Conservation (phyloP, 1,139 yeast species). For the Entelexis sorbosivorans region DNA sequence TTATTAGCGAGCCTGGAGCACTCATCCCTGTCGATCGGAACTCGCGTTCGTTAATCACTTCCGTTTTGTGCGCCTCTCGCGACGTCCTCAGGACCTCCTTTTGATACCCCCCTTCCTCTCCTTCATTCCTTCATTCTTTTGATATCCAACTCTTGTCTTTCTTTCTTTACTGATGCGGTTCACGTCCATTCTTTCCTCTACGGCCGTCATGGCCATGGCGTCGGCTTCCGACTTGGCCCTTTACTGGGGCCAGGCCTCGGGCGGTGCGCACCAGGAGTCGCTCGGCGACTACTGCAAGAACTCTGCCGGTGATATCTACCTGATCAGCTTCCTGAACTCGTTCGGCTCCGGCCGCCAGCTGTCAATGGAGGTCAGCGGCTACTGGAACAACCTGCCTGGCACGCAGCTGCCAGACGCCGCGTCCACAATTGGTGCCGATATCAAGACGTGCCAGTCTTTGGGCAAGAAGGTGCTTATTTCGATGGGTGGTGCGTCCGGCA, state of each 20-base stretch:
- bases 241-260: conserved; percentile 91
- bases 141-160: conserved; percentile 5
- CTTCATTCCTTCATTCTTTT: background rate
- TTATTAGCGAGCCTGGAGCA: background rate
- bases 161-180: conserved; percentile 8
- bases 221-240: conserved; percentile 22
- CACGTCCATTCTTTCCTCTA: conserved; percentile 11
- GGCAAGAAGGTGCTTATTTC: conserved; percentile 76
- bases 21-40: background rate
- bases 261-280: conserved; percentile 42
- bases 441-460: conserved; percentile 62
- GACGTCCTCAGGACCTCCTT: background rate
- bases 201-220: conserved; percentile 2
- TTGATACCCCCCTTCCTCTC: conserved; percentile 2
- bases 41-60: background rate
- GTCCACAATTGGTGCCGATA: conserved; percentile 44
- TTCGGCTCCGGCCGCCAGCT: conserved; percentile 31
- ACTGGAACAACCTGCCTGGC: conserved; percentile 19
- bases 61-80: background rate
- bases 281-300: conserved; percentile 59
- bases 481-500: conserved; percentile 77
- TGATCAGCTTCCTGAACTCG: conserved; percentile 55
- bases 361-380: conserved; percentile 31
- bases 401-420: conserved; percentile 28
- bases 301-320: conserved; percentile 57